These are phyloP conservation scores for Sarocladium oryzae DNA, from an alignment of 2,329 filamentous ascomycete species.

Conservation along the genomic window DNA sequence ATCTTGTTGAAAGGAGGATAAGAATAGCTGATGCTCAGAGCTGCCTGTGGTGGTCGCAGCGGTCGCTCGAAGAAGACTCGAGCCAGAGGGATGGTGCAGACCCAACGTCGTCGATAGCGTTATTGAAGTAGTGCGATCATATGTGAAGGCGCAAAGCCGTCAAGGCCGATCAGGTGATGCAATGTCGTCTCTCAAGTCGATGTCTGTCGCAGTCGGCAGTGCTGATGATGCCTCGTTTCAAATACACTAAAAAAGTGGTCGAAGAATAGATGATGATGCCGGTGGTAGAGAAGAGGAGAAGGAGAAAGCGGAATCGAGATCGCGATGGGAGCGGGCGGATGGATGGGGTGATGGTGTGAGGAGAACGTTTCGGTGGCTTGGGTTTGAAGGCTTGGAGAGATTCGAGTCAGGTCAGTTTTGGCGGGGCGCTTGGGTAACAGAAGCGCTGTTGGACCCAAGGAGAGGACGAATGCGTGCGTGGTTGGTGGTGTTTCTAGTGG, in stretches of 20 bases:
- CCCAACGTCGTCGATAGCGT: not conserved
- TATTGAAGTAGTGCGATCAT: not conserved
- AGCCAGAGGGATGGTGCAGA: not conserved
- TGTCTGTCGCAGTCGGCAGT: not conserved
- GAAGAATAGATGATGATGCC: not conserved
- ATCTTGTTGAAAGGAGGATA: not conserved
- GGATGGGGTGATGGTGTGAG: not conserved
- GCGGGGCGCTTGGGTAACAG: not conserved
- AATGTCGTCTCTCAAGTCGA: not conserved
- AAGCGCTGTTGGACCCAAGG: not conserved
- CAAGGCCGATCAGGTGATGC: not conserved
- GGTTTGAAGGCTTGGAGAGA: conserved; percentile 6
- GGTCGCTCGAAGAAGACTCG: not conserved
- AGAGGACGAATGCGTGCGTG: not conserved
- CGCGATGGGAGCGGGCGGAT: not conserved
- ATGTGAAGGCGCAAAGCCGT: not conserved
- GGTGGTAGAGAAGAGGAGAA: not conserved
- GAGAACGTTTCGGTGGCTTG: conserved; percentile 3
- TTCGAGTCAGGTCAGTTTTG: conserved; percentile 5
- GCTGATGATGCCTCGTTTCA: not conserved
- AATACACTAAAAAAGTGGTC: no score
- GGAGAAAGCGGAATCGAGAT: not conserved
- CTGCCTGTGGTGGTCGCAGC: not conserved
- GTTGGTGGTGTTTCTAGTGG: not conserved
- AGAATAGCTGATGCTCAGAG: not conserved